A percentile compares a stretch with the other conserved stretches of the same genome.
Conservation (phyloP, 768 basidiomycete genomes). For the Roridomyces roridus region DNA sequence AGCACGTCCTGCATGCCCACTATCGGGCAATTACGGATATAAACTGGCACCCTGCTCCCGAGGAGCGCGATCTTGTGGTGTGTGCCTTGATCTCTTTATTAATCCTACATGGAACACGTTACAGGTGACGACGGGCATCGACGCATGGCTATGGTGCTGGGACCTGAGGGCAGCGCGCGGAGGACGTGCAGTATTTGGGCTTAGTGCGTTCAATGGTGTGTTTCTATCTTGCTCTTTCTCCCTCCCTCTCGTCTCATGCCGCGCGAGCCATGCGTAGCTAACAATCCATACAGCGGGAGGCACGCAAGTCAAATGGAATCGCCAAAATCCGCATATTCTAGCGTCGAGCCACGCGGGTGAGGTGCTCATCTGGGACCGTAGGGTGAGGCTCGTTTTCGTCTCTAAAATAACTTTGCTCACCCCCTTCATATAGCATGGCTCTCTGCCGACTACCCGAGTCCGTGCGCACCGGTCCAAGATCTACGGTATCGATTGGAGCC, state of each 20-base stretch:
- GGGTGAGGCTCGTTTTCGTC: conserved; percentile 56
- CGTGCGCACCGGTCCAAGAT: conserved; percentile 90
- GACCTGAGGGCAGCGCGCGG: conserved; percentile 69
- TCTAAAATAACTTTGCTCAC: background rate
- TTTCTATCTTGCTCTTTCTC: background rate
- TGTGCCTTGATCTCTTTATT: conserved; percentile 53
- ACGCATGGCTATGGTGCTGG: conserved; percentile 96
- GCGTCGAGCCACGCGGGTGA: conserved; percentile 90
- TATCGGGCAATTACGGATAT: conserved; percentile 97
- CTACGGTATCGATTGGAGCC: conserved; percentile 98
- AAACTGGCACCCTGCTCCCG: conserved; percentile 91
- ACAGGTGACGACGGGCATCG: conserved; percentile 61
- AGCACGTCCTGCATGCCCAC: conserved; percentile 87
- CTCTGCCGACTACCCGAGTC: conserved; percentile 76
- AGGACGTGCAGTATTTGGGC: conserved; percentile 77
- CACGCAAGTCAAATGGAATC: conserved; percentile 98
- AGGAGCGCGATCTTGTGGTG: conserved; percentile 82
- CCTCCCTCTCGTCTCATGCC: background rate
- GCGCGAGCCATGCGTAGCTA: background rate
- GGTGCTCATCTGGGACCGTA: conserved; percentile 93
- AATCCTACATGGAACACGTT: too few species aligned
- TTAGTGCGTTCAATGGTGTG: conserved; percentile 64
- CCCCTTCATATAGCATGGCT: conserved; percentile 74
- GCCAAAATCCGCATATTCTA: conserved; percentile 82
- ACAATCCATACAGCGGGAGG: conserved; percentile 65